These are phyloP conservation scores for Keithomyces neogunnii DNA, from an alignment of 2,329 filamentous ascomycete genomes.

Conservation along the genomic window DNA sequence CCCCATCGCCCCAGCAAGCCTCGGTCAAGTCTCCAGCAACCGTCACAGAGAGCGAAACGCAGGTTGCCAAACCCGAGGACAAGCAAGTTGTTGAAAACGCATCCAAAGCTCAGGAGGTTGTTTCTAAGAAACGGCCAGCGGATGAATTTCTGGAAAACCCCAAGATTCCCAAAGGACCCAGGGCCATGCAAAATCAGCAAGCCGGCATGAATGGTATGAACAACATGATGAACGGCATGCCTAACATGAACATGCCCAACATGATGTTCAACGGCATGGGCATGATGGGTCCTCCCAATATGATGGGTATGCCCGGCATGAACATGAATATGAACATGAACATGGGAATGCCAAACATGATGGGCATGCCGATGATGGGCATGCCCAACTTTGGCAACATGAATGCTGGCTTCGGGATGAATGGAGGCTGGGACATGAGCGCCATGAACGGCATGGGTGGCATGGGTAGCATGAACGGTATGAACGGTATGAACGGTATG, in stretches of 20 bases:
- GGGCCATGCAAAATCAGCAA: conserved; percentile 53
- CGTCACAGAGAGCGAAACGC: conserved; percentile 17
- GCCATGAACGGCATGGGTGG: conserved; percentile 24
- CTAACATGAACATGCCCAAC: conserved; percentile 27
- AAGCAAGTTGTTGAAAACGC: conserved; percentile 20
- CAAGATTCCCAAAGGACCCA: conserved; percentile 56
- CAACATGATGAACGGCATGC: conserved; percentile 36
- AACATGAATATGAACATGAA: conserved; percentile 11
- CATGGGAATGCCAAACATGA: conserved; percentile 19
- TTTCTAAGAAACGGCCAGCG: conserved; percentile 72
- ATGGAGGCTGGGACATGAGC: conserved; percentile 25
- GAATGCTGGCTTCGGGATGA: conserved; percentile 20
- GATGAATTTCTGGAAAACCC: conserved; percentile 61
- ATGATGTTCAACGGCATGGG: conserved; percentile 15
- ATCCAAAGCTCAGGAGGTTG: conserved; percentile 21
- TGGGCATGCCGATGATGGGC: conserved; percentile 18
- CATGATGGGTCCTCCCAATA: conserved; percentile 18
- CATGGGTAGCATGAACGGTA: conserved; percentile 15
- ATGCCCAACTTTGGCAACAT: conserved; percentile 19
- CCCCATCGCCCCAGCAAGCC: conserved; percentile 17
- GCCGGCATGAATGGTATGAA: conserved; percentile 32
- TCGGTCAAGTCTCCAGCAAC: conserved; percentile 20
- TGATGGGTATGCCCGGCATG: conserved; percentile 14
- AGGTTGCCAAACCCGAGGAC: conserved; percentile 26
- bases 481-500: conserved; percentile 13